Base-by-base conservation (phyloP, 148 eudicot genomes). In the Nyssa sinensis region DNA sequence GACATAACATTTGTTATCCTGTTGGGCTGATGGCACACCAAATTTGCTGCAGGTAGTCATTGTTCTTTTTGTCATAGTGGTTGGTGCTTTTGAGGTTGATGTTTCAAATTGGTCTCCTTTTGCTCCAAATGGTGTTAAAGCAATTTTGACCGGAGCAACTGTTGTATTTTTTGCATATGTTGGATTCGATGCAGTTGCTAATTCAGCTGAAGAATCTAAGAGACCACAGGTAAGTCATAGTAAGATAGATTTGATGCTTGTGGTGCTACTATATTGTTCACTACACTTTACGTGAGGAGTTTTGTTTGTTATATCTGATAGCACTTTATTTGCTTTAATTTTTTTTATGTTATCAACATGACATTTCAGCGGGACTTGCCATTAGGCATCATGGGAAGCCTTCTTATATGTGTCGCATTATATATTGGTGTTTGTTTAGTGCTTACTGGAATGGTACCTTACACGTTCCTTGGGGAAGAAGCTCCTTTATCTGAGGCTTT, bases 111-210 rank as follows among this genome's bases (percentile, higher is more conserved):
- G 99, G 99, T 75, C 91, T 70, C 99, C 99, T 64, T 95, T 95
- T 82, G 89, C 85, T 67, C 99, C 99, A 60, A 87, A 86, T 73
- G 97, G 99, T 33, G 82, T 79, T 70, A 83, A 83, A 34, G 77
- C 89, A 61, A 75, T 95, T 77, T 77, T 95, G 71, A 95, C 99
- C 7, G 99, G 99, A 89, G 97, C 99, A 64, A 95, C 99, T 31
- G 92, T 95, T 37, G 99, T 89, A 59, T 95, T 95, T 81, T 95
- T 95, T 72, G 96, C 99, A 64, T 95, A 90, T 80, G 97, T 93
- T 77, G 99, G 99, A 71, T 95, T 95, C 78, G 99, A 95, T 81
- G 99, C 99, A 47, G 99, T 95, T 73, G 99, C 99, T 31, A 95
- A 92, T 86, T 95, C 99, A 71, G 99, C 99, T 34, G 99, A 92